Conservation (phyloP, 176 grass and related monocot genomes). For the Carex scoparia region DNA sequence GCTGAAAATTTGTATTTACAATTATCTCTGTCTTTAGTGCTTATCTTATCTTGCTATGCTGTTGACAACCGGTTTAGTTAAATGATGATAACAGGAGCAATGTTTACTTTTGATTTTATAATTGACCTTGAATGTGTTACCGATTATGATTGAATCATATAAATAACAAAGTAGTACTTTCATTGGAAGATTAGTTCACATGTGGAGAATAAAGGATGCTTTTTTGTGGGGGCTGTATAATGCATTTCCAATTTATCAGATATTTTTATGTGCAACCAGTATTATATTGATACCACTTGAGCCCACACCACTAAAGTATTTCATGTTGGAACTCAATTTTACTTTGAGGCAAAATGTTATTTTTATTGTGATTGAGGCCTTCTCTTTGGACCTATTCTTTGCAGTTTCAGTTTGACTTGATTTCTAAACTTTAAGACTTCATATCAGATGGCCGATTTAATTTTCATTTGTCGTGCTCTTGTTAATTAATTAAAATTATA, state of each 20-base stretch:
- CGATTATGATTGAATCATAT: neutral
- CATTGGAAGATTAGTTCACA: constrained; percentile 3
- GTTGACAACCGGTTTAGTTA: neutral
- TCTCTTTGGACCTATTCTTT: constrained; percentile 3
- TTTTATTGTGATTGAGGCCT: neutral
- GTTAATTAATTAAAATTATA: constrained; percentile 3
- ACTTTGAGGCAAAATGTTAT: neutral
- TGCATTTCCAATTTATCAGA: neutral
- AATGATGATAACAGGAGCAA: neutral
- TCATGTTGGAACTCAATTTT: neutral
- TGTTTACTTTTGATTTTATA: neutral
- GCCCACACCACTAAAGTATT: neutral
- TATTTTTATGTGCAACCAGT: neutral
- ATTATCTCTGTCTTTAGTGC: neutral
- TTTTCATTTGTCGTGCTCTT: neutral
- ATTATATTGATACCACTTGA: constrained; percentile 15
- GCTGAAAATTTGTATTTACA: neutral
- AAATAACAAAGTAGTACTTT: neutral
- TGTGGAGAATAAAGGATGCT: constrained; percentile 11
- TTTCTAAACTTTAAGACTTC: constrained; percentile 8
- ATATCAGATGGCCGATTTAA: neutral
- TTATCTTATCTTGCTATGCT: neutral
- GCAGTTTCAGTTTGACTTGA: constrained; percentile 13
- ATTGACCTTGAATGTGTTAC: neutral
- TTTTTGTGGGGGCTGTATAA: neutral